Evolutionary conservation across 345 rosid species (phyloP), one percentile per base, ranked within the genome.

Genomic region (Hypericum androsaemum): DNA sequence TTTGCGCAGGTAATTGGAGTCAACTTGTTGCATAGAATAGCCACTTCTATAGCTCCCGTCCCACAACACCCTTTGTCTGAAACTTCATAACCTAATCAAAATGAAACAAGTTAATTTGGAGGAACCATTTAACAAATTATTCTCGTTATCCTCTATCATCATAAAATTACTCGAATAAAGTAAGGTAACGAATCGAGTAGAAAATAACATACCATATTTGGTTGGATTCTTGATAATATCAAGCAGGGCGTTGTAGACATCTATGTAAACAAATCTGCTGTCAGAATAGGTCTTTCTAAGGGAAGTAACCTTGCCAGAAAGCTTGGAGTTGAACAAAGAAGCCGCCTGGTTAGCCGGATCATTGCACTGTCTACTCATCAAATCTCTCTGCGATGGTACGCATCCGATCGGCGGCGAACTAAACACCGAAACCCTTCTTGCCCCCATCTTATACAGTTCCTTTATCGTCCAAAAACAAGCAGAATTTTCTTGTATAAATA

Each of bases 341-440:
- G 80, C 78, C 12, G 72, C 74, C 44, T 60, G 40, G 46, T 80
- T 75, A 46, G 53, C 45, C 0, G 59, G 16, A n/a, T 62, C 70
- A 14, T 66, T 62, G 54, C 82, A 77, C 7, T 40, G 54, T 16
- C 73, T 40, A 7, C 5, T 28, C 13, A 11, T 8, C 9, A 66
- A 3, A 11, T 75, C 72, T 65, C 82, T 70, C 4, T 66, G 71
- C 0, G 73, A 52, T 1, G 89, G 83, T 44, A 82, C 55, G 42
- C 85, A 82, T 16, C 89, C 89, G 10, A 79, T 13, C 10, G 89
- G 83, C 2, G 84, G 79, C 28, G 76, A 52, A 47, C 70, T 54
- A 1, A 82, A 63, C 0, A 79, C 64, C 8, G 48, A 74, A 15
- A 82, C 56, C 43, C 69, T 69, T 57, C 81, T 63, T 7, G 76